A percentile compares a stretch with the other conserved stretches of the same genome.
phyloP scores from a whole-genome alignment of 495 filamentous ascomycete genomes.

The Alectoria sarmentosa region DNA sequence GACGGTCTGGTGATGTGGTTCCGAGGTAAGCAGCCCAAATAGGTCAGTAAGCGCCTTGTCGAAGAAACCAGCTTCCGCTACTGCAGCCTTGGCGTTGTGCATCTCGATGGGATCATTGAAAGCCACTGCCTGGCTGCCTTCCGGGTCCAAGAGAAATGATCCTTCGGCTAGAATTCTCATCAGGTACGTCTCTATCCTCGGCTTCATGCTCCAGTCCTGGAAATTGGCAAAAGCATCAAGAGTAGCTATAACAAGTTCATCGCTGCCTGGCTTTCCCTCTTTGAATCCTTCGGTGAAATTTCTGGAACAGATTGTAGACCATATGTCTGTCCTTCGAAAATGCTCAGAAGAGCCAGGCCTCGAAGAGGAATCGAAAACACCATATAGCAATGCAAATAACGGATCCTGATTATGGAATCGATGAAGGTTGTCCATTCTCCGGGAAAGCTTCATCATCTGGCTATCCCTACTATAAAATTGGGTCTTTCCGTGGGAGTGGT shows the following conservation, averaged over 20 bases:
- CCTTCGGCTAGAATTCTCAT: slow-evolving; percentile 91
- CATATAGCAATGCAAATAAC: slow-evolving; percentile 77
- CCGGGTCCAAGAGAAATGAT: slow-evolving; percentile 75
- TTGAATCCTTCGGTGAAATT: slow-evolving; percentile 52
- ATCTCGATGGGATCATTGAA: slow-evolving; percentile 56
- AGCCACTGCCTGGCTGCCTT: slow-evolving; percentile 53
- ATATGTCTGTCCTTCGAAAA: slow-evolving; percentile 65
- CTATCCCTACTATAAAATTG: slow-evolving; percentile 34
- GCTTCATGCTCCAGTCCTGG: slow-evolving; percentile 81
- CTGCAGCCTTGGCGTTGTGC: slow-evolving; percentile 59
- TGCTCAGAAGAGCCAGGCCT: slow-evolving; percentile 72
- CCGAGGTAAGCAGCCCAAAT: slow-evolving; percentile 74
- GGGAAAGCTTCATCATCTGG: slow-evolving; percentile 30
- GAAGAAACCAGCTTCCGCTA: slow-evolving; percentile 86
- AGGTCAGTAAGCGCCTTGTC: slow-evolving; percentile 69
- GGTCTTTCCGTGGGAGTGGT: slow-evolving; percentile 55
- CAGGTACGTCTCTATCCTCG: slow-evolving; percentile 85
- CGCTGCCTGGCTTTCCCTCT: slow-evolving; percentile 46
- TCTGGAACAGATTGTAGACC: slow-evolving; percentile 81
- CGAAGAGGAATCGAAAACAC: slow-evolving; percentile 80
- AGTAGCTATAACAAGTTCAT: slow-evolving; percentile 60
- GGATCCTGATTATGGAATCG: slow-evolving; percentile 86
- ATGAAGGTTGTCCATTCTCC: slow-evolving; percentile 49
- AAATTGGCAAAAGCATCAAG: slow-evolving; percentile 81
- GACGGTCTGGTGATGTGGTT: slow-evolving; percentile 67